Percentiles rank a stretch among this genome's conserved stretches.
Conservation (phyloP, 306 rosid species). For the Comarum palustre region DNA sequence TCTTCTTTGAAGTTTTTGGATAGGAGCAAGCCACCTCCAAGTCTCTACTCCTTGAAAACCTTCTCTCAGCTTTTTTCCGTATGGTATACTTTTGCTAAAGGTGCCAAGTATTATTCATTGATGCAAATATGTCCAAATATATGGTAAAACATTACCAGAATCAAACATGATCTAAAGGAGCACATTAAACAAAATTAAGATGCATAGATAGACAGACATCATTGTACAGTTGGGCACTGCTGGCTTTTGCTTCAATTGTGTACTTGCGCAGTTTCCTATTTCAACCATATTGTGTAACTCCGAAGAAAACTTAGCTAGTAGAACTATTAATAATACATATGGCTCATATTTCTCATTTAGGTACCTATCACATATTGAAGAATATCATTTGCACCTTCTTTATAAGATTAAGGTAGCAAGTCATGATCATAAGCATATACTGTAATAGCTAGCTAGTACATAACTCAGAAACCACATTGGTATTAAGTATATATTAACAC, state of each 20-base stretch:
- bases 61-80: conserved; percentile 28
- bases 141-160: conserved; percentile 1
- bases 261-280: conserved; percentile 22
- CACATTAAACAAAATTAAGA: background rate
- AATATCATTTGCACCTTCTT: background rate
- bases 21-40: conserved; percentile 12
- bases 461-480: background rate
- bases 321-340: conserved; percentile 1
- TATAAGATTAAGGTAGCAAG: conserved; percentile 27
- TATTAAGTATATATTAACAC: too few relatives aligned
- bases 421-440: conserved; percentile 1
- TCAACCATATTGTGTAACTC: conserved; percentile 18
- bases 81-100: background rate
- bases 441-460: conserved; percentile 1
- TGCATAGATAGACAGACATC: background rate
- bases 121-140: background rate
- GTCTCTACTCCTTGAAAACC: conserved; percentile 29
- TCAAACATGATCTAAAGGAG: background rate
- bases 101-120: background rate
- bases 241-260: conserved; percentile 13
- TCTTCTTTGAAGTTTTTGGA: conserved; percentile 8
- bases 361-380: conserved; percentile 43
- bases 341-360: conserved; percentile 41
- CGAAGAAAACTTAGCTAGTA: conserved; percentile 47
- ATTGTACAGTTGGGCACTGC: conserved; percentile 38